Evolutionary conservation across 2,329 filamentous ascomycete genomes (phyloP).

Genomic region (Ascocoryne sarcoides): DNA sequence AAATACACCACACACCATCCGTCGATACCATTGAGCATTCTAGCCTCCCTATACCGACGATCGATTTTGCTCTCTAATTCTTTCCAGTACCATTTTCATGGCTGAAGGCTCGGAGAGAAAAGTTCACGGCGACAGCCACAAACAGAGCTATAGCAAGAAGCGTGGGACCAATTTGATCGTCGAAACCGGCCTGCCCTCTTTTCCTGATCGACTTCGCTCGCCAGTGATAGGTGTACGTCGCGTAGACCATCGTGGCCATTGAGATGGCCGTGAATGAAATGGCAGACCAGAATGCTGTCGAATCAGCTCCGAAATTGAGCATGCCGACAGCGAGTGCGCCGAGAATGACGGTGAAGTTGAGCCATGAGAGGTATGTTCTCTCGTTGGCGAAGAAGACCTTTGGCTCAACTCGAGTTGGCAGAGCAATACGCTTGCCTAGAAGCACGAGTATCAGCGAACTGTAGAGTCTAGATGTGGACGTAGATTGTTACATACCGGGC

Average conservation of each 20-base stretch:
- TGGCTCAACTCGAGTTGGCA: conserved; percentile 94
- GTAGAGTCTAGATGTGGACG: background rate
- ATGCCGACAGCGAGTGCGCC: conserved; percentile 94
- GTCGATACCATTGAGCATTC: no score
- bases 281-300: conserved; percentile 85
- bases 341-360: conserved; percentile 98
- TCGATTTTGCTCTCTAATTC: background rate
- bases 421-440: conserved; percentile 92
- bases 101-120: conserved; percentile 55
- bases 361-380: conserved; percentile 97
- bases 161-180: conserved; percentile 90
- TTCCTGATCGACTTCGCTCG: conserved; percentile 84
- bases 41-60: no score
- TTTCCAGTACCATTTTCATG: background rate
- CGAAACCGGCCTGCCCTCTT: conserved; percentile 89
- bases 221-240: conserved; percentile 94
- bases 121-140: conserved; percentile 90
- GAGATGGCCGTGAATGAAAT: conserved; percentile 91
- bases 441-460: conserved; percentile 3
- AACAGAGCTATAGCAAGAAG: conserved; percentile 79
- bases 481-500: conserved; percentile 54
- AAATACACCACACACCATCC: no score
- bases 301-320: conserved; percentile 87
- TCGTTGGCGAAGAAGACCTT: conserved; percentile 99
- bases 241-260: conserved; percentile 93